phyloP scores from a whole-genome alignment of 2,329 filamentous ascomycete species.

The Penicillium griseofulvum region DNA sequence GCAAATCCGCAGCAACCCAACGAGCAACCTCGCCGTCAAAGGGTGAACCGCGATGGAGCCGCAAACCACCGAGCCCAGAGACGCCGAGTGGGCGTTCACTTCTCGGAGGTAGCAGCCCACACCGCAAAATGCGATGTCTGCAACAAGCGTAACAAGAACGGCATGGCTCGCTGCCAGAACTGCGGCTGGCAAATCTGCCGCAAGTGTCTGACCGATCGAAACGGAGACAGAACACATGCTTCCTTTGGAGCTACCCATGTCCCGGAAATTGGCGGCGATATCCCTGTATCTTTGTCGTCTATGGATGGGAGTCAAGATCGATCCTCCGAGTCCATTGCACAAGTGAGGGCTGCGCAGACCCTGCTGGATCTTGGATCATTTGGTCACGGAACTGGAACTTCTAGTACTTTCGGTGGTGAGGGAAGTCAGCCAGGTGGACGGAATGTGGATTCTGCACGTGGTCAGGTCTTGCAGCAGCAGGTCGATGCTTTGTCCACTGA shows the following conservation, averaged over 20 bases:
- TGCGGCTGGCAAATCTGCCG: slow-evolving; percentile 17
- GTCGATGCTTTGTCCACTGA: background rate
- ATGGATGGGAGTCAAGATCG: background rate
- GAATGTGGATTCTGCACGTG: background rate
- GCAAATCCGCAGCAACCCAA: background rate
- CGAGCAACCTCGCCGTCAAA: background rate
- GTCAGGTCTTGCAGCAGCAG: background rate
- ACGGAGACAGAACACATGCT: slow-evolving; percentile 9
- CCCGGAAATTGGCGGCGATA: background rate
- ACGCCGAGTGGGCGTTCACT: slow-evolving; percentile 6
- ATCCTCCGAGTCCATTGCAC: background rate
- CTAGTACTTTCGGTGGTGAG: too few species aligned
- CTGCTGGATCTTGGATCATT: background rate
- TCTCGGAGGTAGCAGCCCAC: slow-evolving; percentile 14
- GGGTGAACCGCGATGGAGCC: background rate
- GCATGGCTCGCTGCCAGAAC: slow-evolving; percentile 12
- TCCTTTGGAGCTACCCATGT: slow-evolving; percentile 7
- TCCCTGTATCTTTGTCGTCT: background rate
- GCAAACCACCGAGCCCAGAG: background rate
- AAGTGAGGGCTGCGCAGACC: background rate
- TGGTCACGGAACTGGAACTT: background rate
- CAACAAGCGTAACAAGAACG: slow-evolving; percentile 13
- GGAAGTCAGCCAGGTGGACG: background rate
- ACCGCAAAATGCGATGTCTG: slow-evolving; percentile 17
- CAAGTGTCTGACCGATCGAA: slow-evolving; percentile 5